A percentile compares a stretch with the other conserved stretches of the same genome.
Conservation (phyloP, 2,329 filamentous ascomycete genomes). For the Zymoseptoria crescenta region DNA sequence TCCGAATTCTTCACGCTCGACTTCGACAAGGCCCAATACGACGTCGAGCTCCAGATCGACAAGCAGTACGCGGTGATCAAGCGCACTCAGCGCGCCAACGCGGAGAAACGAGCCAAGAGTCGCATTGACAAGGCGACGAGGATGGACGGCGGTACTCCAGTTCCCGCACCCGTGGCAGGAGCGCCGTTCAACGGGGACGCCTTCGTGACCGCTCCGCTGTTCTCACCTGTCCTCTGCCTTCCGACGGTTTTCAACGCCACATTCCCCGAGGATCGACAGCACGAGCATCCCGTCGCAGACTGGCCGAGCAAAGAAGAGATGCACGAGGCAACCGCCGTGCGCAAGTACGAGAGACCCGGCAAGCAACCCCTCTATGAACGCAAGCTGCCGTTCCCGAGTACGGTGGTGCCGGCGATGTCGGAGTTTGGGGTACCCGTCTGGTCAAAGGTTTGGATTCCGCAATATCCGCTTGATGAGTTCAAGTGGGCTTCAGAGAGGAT, state of each 20-base stretch:
- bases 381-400: neutral
- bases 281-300: neutral
- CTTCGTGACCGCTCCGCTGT: neutral
- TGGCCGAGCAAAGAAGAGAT: neutral
- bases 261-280: neutral
- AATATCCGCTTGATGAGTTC: neutral
- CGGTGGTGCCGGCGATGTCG: neutral
- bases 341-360: neutral
- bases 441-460: neutral
- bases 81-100: neutral
- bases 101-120: neutral
- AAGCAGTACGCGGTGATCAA: neutral
- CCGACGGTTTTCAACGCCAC: neutral
- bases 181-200: neutral
- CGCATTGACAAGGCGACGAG: neutral
- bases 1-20: neutral
- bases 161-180: too few relatives aligned
- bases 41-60: neutral
- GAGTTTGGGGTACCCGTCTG: neutral
- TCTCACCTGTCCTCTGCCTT: neutral
- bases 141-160: too few relatives aligned
- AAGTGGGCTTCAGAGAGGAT: neutral
- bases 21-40: neutral
- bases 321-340: neutral
- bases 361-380: neutral